Evolutionary conservation across 73 alveolate species (phyloP).

Genomic region (Diophrys sp.): DNA sequence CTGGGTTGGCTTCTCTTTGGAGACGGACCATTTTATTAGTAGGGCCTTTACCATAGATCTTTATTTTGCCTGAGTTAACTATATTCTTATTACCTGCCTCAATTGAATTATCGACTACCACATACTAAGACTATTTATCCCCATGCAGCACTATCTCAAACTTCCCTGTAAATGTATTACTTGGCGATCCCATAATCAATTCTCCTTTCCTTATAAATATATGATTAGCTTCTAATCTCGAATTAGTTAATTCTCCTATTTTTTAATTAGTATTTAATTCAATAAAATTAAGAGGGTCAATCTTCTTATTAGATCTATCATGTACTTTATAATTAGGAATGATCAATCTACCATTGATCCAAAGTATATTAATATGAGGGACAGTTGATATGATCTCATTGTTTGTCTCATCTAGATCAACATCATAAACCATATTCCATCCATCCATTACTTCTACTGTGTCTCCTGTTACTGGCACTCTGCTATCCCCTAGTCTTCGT

Average conservation of each 20-base stretch:
- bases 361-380: constrained; percentile 6
- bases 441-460: constrained; percentile 24
- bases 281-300: constrained; percentile 18
- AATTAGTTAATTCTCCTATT: constrained; percentile 22
- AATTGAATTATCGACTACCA: constrained; percentile 4
- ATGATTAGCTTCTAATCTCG: constrained; percentile 16
- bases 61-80: constrained; percentile 34
- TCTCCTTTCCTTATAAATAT: constrained; percentile 63
- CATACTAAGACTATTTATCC: constrained; percentile 6
- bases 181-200: constrained; percentile 33
- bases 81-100: constrained; percentile 61
- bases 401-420: not conserved
- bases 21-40: not conserved
- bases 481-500: not conserved
- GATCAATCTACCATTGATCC: constrained; percentile 30
- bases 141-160: constrained; percentile 69
- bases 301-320: no score
- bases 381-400: no score
- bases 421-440: constrained; percentile 38
- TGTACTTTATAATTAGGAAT: not conserved
- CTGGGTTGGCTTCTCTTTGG: not conserved
- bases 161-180: constrained; percentile 49
- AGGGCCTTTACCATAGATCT: constrained; percentile 36
- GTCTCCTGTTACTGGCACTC: not conserved
- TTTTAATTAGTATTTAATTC: constrained; percentile 12